These are phyloP conservation scores for Apiospora pterosperma DNA, from an alignment of 2,329 filamentous ascomycete genomes.

Conservation along the genomic window DNA sequence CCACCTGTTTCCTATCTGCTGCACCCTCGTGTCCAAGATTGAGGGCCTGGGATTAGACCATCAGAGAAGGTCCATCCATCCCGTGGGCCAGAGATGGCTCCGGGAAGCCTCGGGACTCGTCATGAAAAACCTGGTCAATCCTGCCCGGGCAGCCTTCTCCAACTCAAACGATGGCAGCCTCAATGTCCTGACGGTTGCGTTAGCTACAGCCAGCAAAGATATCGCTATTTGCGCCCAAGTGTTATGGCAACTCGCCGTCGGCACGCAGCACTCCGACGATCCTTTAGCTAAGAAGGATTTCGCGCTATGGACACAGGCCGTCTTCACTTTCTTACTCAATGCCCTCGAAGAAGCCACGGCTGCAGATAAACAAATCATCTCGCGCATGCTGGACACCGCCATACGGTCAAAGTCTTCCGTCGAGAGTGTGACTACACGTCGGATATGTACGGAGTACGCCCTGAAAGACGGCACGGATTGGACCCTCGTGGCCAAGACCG, in stretches of 20 bases:
- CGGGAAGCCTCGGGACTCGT: slow-evolving; percentile 46
- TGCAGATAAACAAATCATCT: slow-evolving; percentile 19
- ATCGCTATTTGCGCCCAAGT: slow-evolving; percentile 37
- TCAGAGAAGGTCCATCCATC: slow-evolving; percentile 9
- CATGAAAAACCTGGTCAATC: slow-evolving; percentile 48
- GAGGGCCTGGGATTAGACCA: slow-evolving; percentile 24
- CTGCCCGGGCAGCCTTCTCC: slow-evolving; percentile 45
- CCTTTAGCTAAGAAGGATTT: slow-evolving; percentile 27
- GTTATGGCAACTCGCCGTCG: slow-evolving; percentile 33
- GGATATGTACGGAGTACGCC: slow-evolving; percentile 25
- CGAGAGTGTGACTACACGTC: slow-evolving; percentile 28
- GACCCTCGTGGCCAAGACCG: slow-evolving; percentile 36
- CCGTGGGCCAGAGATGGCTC: slow-evolving; percentile 37
- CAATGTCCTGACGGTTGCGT: slow-evolving; percentile 37
- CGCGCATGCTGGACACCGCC: slow-evolving; percentile 30
- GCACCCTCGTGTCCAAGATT: slow-evolving; percentile 39
- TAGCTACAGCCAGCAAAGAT: slow-evolving; percentile 33
- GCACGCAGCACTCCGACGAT: slow-evolving; percentile 21
- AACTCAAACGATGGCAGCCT: slow-evolving; percentile 33
- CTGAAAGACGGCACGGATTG: slow-evolving; percentile 29
- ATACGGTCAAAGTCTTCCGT: slow-evolving; percentile 29
- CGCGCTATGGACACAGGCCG: slow-evolving; percentile 20
- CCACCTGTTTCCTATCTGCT: slow-evolving; percentile 38
- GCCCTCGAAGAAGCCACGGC: slow-evolving; percentile 13
- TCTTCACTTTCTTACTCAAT: slow-evolving; percentile 22